Evolutionary conservation across 345 rosid genomes (phyloP), one percentile per base, ranked within the genome.

Genomic region (Psidium guajava): DNA sequence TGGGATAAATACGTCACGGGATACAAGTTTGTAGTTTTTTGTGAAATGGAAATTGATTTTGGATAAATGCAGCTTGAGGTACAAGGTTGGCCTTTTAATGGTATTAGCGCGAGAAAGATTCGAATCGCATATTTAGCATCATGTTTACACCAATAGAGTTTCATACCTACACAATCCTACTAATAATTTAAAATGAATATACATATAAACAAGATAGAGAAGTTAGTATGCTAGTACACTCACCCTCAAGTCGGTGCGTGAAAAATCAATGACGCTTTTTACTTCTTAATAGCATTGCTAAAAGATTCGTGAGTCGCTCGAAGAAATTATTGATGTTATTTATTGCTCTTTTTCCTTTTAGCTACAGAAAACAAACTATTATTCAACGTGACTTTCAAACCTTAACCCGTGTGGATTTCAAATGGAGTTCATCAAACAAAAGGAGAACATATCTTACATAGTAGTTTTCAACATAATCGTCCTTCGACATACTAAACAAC

Each of bases 111-210:
- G 36, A 36, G 36, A 36, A 36, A 58, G n/a, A 25, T 25, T 58
- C 32, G 14, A 7, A 58, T 58, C 16, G 12, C 32, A 58, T 58
- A n/a, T 58, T n/a, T 12, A n/a, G 8, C 69, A n/a, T 25, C 18
- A 58, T 58, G 28, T 58, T 58, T 58, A 12, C n/a, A 25, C 16
- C 0, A n/a, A 58, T 5, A 58, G 27, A 57, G 3, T 25, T 25
- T 57, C 25, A 57, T 11, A 57, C 3, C 15, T 2, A 0, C 0
- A 1, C 64, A 25, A 25, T 57, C 28, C 28, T 0, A 24, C 5
- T 25, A 11, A 57, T 57, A 57, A 57, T 57, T 58, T 5, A 58
- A 50, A 58, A 25, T 5, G 32, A 6, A 25, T 27, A 57, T 11
- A 11, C 15, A 57, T 24, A 5, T 57, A 57, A 57, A 57, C 28